These are phyloP conservation scores for Saturnispora hagleri DNA, from an alignment of 805 yeast genomes.

Conservation along the genomic window DNA sequence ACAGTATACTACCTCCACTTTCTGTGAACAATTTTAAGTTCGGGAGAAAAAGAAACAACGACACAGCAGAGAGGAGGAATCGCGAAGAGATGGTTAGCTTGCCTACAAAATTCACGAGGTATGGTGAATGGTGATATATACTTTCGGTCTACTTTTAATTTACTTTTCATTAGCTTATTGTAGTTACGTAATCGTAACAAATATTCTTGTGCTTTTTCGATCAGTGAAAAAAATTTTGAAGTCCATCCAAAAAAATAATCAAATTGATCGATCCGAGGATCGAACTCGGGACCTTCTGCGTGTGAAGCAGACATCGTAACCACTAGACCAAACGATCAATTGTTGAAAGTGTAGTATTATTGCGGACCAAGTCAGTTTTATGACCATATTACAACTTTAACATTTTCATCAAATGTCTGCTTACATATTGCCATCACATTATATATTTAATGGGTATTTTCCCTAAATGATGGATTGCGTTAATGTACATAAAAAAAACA, in stretches of 20 bases:
- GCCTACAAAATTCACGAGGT: constrained; percentile 25
- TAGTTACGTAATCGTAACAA: too few species aligned
- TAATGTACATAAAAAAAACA: too few species aligned
- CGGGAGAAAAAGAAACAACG: constrained; percentile 18
- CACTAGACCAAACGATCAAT: constrained; percentile 32
- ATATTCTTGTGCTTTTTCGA: too few species aligned
- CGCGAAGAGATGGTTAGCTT: constrained; percentile 22
- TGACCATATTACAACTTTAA: too few species aligned
- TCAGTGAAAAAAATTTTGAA: too few species aligned
- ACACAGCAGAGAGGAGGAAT: constrained; percentile 12
- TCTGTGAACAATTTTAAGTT: constrained; percentile 25
- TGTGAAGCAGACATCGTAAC: constrained; percentile 35
- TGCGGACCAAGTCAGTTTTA: background rate
- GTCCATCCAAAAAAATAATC: background rate
- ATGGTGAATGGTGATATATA: constrained; percentile 22
- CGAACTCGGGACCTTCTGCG: constrained; percentile 35
- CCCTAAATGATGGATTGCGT: too few species aligned
- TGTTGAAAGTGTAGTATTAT: background rate
- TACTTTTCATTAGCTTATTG: too few species aligned
- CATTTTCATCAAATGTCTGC: too few species aligned
- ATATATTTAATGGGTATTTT: too few species aligned
- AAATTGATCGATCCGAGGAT: constrained; percentile 27
- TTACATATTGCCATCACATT: too few species aligned
- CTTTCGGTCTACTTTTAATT: background rate
- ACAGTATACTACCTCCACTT: constrained; percentile 11